Evolutionary conservation across 306 rosid species (phyloP).

Genomic region (Macrotyloma uniflorum): DNA sequence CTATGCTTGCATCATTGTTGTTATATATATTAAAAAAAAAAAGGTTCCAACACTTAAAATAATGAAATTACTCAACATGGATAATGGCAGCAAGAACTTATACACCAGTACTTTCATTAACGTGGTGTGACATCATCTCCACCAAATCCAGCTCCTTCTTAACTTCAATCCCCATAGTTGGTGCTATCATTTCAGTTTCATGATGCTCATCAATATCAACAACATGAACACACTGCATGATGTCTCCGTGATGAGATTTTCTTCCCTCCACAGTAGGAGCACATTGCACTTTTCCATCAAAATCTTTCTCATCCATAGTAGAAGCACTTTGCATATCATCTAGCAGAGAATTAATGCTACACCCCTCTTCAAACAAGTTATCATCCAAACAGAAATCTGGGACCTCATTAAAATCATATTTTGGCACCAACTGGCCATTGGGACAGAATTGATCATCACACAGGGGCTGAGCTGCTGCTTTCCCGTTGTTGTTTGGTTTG

Average conservation of each 20-base stretch:
- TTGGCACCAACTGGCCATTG: constrained; percentile 48
- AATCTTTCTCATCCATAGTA: constrained; percentile 34
- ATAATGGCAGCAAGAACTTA: neutral
- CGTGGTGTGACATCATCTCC: constrained; percentile 71
- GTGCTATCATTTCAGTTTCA: constrained; percentile 29
- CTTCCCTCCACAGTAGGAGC: constrained; percentile 26
- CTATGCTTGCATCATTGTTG: constrained; percentile 11
- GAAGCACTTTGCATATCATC: constrained; percentile 60
- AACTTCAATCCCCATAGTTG: constrained; percentile 44
- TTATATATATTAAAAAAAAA: neutral
- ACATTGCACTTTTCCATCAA: constrained; percentile 28
- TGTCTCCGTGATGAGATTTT: constrained; percentile 8
- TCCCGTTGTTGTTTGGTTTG: constrained; percentile 14
- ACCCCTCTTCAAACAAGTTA: constrained; percentile 62
- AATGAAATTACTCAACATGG: neutral
- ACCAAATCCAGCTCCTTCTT: constrained; percentile 85
- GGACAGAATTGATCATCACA: constrained; percentile 27
- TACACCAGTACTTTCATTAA: constrained; percentile 10
- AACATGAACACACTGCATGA: neutral
- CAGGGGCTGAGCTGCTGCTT: constrained; percentile 29
- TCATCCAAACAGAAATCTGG: constrained; percentile 63
- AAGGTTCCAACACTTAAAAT: neutral
- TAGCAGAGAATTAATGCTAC: constrained; percentile 64
- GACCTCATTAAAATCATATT: constrained; percentile 57
- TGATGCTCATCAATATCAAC: constrained; percentile 35